Base-by-base conservation (phyloP, 768 basidiomycete genomes). In the Suillus hirtellus region DNA sequence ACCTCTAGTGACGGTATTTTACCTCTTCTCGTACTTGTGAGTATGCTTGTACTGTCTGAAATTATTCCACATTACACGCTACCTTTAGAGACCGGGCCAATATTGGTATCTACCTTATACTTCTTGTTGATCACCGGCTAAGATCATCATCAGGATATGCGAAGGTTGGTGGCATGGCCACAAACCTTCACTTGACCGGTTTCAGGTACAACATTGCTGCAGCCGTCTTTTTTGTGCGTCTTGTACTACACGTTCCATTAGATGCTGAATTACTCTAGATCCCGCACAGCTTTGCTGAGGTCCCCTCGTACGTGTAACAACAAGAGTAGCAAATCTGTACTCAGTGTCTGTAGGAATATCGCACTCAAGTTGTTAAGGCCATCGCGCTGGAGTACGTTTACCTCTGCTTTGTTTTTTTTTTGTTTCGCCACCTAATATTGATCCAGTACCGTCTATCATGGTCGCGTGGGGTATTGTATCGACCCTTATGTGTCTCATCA, bases 11-110 rank as follows among this genome's bases (percentile, higher is more conserved):
- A 80, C 80, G 3, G 60, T 79, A 37, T 68, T 83, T 15, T 82
- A 79, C 62, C 71, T 83, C 42, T 72, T 81, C 52, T 81, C 80
- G 5, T 82, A 82, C 67, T 68, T 83, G 79, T 82, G 64, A 73
- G 81, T 76, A 8, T 27, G 24, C 21, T 15, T 59, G n/a, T 53
- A 14, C 4, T 49, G 21, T 37, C 5, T 35, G 31, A 24, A 14
- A 10, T 37, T 55, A 38, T 65, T 9, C 11, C 4, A 58, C 4
- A 0, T 31, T 31, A 27, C 14, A 31, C 47, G 49, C 19, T 60
- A 19, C 52, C 21, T 35, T 34, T 52, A 80, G 79, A 44, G 82
- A 82, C 69, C 77, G 81, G 19, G 71, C 77, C 49, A 83, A 81
- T 67, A 69, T 83, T 55, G 82, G 81, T 62, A 52, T n/a, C 35